phyloP scores from a whole-genome alignment of 768 basidiomycete species.

The Tricholoma bakamatsutake region DNA sequence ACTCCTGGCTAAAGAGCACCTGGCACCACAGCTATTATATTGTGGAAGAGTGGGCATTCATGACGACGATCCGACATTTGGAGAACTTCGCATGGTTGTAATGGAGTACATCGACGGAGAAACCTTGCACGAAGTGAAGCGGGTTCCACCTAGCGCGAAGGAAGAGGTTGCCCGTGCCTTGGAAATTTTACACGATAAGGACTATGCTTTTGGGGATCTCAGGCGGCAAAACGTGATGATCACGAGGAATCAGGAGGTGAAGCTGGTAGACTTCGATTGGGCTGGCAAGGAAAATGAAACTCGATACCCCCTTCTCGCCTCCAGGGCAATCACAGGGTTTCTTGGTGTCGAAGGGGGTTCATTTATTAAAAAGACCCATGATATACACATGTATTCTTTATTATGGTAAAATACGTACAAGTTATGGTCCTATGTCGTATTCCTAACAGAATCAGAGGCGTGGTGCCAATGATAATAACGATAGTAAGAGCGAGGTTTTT shows the following conservation, averaged over 20 bases:
- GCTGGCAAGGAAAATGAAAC: background rate
- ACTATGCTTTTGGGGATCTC: constrained; percentile 1
- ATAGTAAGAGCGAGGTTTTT: too few species aligned
- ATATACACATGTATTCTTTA: background rate
- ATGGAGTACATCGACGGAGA: background rate
- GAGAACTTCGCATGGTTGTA: background rate
- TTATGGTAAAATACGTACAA: too few species aligned
- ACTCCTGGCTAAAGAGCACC: constrained; percentile 19
- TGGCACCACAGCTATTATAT: constrained; percentile 28
- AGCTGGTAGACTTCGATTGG: background rate
- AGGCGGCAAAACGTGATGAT: background rate
- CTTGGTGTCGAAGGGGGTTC: background rate
- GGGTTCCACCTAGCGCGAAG: constrained; percentile 1
- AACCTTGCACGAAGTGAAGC: constrained; percentile 1
- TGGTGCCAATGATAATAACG: too few species aligned
- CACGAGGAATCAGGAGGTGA: background rate
- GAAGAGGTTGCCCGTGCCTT: constrained; percentile 1
- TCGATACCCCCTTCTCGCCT: background rate
- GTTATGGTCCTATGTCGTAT: too few species aligned
- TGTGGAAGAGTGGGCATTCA: constrained; percentile 8
- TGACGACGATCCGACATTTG: constrained; percentile 9
- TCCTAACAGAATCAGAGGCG: too few species aligned
- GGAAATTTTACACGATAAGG: background rate
- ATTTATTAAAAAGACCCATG: background rate
- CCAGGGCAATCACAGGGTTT: background rate